A percentile compares a stretch with the other conserved stretches of the same genome.
Evolutionary conservation across 306 rosid genomes (phyloP).

Genomic region (Coriaria nepalensis): DNA sequence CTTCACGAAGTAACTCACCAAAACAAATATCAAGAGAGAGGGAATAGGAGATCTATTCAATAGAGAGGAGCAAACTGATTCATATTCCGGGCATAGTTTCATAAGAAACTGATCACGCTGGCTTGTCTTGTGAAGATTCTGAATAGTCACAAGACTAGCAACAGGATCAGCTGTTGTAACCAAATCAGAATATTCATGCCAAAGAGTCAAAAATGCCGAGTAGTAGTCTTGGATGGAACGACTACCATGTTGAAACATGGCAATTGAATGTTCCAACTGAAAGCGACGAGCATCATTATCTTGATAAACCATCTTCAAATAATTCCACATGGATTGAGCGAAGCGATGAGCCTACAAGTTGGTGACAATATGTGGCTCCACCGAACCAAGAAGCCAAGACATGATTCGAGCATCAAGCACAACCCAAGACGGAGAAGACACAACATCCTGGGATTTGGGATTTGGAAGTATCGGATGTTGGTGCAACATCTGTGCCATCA

Average conservation of each 20-base stretch:
- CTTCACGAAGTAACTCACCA: background rate
- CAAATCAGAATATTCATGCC: background rate
- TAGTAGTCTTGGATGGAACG: background rate
- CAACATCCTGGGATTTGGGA: background rate
- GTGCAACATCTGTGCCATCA: background rate
- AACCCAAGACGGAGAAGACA: background rate
- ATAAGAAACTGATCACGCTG: too few relatives aligned
- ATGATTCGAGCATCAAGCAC: background rate
- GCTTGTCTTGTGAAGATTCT: background rate
- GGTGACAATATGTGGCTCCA: background rate
- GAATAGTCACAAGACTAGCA: background rate
- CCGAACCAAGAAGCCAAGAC: background rate
- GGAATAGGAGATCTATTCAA: background rate
- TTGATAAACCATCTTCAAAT: background rate
- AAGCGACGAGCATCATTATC: background rate
- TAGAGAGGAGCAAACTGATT: background rate
- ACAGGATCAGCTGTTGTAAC: background rate
- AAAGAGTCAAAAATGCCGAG: too few relatives aligned
- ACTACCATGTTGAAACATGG: background rate
- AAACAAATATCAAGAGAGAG: background rate
- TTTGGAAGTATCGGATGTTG: background rate
- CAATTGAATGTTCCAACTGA: background rate
- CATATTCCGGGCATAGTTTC: too few relatives aligned
- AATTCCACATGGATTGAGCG: background rate
- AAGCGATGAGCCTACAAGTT: background rate